Base-by-base conservation (phyloP, 306 rosid genomes). In the Phaseolus lunatus region DNA sequence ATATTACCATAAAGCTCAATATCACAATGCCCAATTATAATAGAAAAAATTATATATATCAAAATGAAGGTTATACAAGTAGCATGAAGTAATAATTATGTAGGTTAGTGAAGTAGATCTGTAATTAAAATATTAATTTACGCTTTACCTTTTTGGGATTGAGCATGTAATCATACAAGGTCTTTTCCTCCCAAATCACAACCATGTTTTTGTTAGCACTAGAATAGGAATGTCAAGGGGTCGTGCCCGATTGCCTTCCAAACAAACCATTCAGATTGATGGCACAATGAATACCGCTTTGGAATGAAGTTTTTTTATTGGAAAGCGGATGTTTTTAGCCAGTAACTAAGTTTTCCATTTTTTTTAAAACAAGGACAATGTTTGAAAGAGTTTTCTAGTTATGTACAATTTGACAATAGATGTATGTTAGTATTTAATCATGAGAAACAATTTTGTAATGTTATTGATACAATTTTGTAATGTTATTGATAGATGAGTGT, bases 171-270 rank as follows among this genome's bases (percentile, higher is more conserved):
- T 93, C 96, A 68, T 93, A 93, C 35, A 93, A 78, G 16, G 98
- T 85, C 82, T 91, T 93, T 33, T 93, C 98, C 81, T 91, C 98
- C 98, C 98, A 93, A 15, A 0, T 80, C 78, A 93, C 96, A 52
- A 96, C 98, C 96, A 75, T 93, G 86, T 91, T 91, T 86, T 93
- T 93, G 93, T 93, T 93, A 57, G 98, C 98, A 1, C 94, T 49
- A 8, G 98, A 93, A 67, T 93, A 93, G 7, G 98, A 93, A 77
- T 91, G 91, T 33, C 98, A 96, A 8, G 95, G 35, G 24, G 93
- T 89, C 1, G 98, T 93, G 24, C 98, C 98, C 19, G 98, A 93
- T 83, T 93, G 98, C 90, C 98, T 89, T 75, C 96, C 98, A 20
- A 93, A 88, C 83, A 93, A 80, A 27, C 96, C 98, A 81, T 93